Conservation (phyloP, 441 rosid species). For the Populus trichocarpa region DNA sequence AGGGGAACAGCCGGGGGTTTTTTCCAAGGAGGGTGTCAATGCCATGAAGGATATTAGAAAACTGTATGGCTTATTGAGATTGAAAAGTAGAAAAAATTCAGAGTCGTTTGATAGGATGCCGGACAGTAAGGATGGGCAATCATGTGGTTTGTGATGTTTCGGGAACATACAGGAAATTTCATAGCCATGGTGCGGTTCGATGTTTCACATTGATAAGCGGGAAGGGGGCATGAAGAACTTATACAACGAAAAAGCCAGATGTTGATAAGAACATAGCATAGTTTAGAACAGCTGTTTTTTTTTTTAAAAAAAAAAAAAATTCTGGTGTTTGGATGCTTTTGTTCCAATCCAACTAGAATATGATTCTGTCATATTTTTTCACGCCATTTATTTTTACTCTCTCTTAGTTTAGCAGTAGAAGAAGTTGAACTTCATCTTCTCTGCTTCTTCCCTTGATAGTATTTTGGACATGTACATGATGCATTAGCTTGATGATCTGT, state of each 20-base stretch:
- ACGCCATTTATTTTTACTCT: background rate
- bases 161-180: background rate
- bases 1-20: constrained; percentile 39
- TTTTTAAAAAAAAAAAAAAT: background rate
- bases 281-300: background rate
- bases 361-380: background rate
- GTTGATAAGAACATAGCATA: constrained; percentile 12
- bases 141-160: background rate
- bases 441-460: background rate
- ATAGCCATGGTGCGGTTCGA: background rate
- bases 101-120: constrained; percentile 34
- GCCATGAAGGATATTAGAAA: constrained; percentile 62
- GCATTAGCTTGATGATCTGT: background rate
- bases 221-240: background rate
- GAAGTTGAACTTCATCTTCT: background rate
- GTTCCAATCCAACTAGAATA: constrained; percentile 9
- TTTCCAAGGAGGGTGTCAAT: constrained; percentile 42
- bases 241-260: background rate
- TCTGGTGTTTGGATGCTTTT: constrained; percentile 11
- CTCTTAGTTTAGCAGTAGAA: background rate
- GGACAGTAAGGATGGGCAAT: constrained; percentile 23
- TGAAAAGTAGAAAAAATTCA: constrained; percentile 45
- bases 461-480: background rate
- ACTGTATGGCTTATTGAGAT: constrained; percentile 58
- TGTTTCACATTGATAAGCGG: background rate